These are phyloP conservation scores for Stephania cephalantha DNA, from an alignment of 164 flowering plant species.

Conservation along the genomic window DNA sequence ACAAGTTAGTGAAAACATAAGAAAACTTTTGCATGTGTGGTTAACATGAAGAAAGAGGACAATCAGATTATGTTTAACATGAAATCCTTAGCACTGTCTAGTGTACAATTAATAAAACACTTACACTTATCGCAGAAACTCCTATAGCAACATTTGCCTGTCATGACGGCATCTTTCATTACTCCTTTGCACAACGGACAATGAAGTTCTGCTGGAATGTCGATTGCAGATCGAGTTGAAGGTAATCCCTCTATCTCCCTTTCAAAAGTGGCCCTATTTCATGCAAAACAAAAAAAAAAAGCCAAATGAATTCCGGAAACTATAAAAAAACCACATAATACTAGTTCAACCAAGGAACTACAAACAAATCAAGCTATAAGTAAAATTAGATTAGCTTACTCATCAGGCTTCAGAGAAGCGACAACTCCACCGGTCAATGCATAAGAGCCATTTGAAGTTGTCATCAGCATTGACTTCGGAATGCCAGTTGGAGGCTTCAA, in stretches of 20 bases:
- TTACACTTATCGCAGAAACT: constrained; percentile 96
- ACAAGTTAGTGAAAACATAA: neutral
- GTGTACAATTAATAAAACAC: constrained; percentile 11
- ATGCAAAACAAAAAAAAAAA: constrained; percentile 4
- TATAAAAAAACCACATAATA: neutral
- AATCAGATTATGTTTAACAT: too few species aligned
- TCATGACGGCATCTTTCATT: constrained; percentile 95
- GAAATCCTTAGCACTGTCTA: too few species aligned
- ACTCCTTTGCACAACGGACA: constrained; percentile 94
- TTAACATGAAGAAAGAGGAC: neutral
- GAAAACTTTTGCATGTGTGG: neutral
- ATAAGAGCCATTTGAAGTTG: constrained; percentile 91
- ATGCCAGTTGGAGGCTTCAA: constrained; percentile 94
- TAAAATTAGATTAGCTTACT: constrained; percentile 39
- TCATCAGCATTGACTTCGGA: constrained; percentile 92
- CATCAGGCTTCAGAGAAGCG: constrained; percentile 86
- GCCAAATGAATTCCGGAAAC: neutral
- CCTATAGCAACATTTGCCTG: constrained; percentile 92
- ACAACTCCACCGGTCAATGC: constrained; percentile 89
- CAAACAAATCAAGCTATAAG: neutral
- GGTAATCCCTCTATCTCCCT: constrained; percentile 92
- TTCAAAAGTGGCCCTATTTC: constrained; percentile 87
- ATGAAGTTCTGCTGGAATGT: constrained; percentile 86
- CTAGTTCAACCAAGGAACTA: neutral
- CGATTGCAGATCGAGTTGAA: constrained; percentile 62